Base-by-base conservation (phyloP, 208 protist species). In the Porcisia hertigi region DNA sequence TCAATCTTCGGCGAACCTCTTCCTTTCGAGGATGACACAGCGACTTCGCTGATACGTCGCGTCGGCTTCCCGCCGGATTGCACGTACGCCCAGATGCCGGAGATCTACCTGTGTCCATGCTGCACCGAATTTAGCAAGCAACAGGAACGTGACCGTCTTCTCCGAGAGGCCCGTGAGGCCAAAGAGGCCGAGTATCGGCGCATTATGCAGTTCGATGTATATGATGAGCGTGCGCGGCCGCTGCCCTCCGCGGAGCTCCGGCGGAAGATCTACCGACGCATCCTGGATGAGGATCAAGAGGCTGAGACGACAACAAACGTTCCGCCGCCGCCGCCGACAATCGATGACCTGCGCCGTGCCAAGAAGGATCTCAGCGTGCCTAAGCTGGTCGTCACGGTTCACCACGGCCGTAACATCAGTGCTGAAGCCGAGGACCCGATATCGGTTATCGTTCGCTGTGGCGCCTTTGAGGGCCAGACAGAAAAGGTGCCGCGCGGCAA, bases 1-100 rank as follows among this genome's bases (percentile, higher is more conserved):
- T 95, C 93, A 54, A 83, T 97, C 49, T 97, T 95, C 73, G 93
- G 93, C 69, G 90, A 90, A 54, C 77, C 91, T 0, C 88, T 94
- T 63, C 93, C 93, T 1, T 85, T 92, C 76, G 93, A 97, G 82
- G 93, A 97, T 85, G 92, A 97, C 83, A 97, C 93, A 18, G 91
- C 91, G 9, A 84, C 87, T 18, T 95, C 93, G 45, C 85, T 97
- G 71, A 97, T 97, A 58, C 93, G 93, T 62, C 89, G 91, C 57
- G 73, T 83, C 54, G 93, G 93, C 49, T 97, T 85, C 78, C 93
- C 93, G 30, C 93, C 93, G 2, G 78, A 91, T 49, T 80, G 79
- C 25, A 87, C 85, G 20, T 96, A 96, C 79, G 83, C 91, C 72
- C 93, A 97, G 84, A 95, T 95, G 83, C 93, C 93, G 8, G 77